These are phyloP conservation scores for Fusarium foetens DNA, from an alignment of 2,329 filamentous ascomycete genomes.

Conservation along the genomic window DNA sequence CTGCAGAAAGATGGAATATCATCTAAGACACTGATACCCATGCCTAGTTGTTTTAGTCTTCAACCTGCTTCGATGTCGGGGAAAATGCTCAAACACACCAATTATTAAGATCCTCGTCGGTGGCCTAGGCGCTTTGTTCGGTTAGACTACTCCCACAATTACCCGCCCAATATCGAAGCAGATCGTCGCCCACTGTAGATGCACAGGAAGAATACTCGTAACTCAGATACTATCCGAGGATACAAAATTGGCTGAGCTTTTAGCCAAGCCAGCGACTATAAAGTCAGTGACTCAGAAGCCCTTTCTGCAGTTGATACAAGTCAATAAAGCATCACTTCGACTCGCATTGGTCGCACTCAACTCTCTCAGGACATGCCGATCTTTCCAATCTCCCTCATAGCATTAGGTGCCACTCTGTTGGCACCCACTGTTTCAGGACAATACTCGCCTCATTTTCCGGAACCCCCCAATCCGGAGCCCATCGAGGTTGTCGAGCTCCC, in stretches of 20 bases:
- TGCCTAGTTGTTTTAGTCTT: not conserved
- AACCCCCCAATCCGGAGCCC: not conserved
- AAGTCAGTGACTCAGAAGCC: not conserved
- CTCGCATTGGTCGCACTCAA: not conserved
- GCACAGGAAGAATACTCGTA: not conserved
- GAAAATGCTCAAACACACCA: not conserved
- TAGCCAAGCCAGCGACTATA: not conserved
- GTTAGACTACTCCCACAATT: not conserved
- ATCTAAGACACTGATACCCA: not conserved
- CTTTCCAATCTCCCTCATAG: not conserved
- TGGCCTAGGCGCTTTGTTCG: not conserved
- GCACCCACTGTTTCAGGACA: not conserved
- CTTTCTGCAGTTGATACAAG: not conserved
- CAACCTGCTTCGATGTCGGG: not conserved
- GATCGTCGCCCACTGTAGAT: not conserved
- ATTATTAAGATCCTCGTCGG: not conserved
- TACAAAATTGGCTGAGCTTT: not conserved
- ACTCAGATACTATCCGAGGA: not conserved
- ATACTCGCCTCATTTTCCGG: not conserved
- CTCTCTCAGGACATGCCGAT: not conserved
- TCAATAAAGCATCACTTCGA: not conserved
- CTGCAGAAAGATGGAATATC: not conserved
- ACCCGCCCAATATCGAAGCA: not conserved
- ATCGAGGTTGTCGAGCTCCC: slow-evolving; percentile 1
- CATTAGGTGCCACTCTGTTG: not conserved